Base-by-base conservation (phyloP, 345 rosid genomes). In the Durio zibethinus region DNA sequence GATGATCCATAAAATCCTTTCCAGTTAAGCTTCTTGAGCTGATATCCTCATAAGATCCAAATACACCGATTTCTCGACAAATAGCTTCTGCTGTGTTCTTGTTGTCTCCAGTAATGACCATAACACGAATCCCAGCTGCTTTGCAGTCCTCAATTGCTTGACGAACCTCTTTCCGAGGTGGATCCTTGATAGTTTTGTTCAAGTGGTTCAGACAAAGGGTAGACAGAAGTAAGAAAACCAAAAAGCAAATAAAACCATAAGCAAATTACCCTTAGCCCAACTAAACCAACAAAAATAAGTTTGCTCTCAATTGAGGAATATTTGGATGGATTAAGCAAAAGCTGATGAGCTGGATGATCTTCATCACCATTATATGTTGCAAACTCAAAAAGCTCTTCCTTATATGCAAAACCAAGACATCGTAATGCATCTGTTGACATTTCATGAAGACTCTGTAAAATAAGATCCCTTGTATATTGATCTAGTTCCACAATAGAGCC, bases 81-180 rank as follows among this genome's bases (percentile, higher is more conserved):
- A 94, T 93, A 43, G 98, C 98, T 87, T 94, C 98, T 7, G 98
- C 98, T 45, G 98, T 94, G 81, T 90, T 59, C 80, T 94, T 88
- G 86, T 94, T 90, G 86, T 94, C 98, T 77, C 98, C 98, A 0
- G 98, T 94, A 75, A 93, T 93, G 72, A 94, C 98, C 90, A 94
- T 93, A 36, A 94, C 98, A 68, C 96, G 93, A 62, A 94, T 94
- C 81, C 98, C 98, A 80, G 98, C 98, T 48, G 88, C 91, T 84
- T 80, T 91, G 88, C 98, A 94, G 80, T 94, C 98, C 86, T 91
- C 91, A 79, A 94, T 89, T 57, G 98, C 98, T 88, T 94, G 94
- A 72, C 79, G 88, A 64, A 94, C 98, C 85, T 93, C 98, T 84
- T 86, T 85, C 80, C 98, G 88, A 9, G 98, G 98, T 68, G 98